These are phyloP conservation scores for Petasospora rhodanensis DNA, from an alignment of 1,139 yeast species.

Conservation along the genomic window DNA sequence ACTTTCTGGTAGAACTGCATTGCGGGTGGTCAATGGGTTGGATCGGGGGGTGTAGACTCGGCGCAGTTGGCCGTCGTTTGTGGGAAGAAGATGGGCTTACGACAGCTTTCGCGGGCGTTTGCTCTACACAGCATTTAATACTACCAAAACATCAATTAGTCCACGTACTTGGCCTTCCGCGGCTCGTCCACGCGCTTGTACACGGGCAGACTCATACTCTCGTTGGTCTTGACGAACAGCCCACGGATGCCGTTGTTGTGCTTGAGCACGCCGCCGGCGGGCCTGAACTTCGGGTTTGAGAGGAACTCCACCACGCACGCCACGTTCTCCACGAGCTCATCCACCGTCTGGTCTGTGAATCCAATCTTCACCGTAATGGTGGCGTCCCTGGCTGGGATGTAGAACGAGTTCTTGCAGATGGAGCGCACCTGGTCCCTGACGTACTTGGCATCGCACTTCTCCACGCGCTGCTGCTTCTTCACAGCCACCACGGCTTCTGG, in stretches of 20 bases:
- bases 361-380: conserved; percentile 45
- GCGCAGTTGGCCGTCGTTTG: too few species aligned
- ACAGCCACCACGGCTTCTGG: conserved; percentile 28
- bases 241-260: conserved; percentile 41
- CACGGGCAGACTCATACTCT: conserved; percentile 55
- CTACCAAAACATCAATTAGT: too few species aligned
- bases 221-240: conserved; percentile 56
- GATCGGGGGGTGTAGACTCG: too few species aligned
- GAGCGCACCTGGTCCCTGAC: conserved; percentile 57
- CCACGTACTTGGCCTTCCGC: too few species aligned
- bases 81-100: too few species aligned
- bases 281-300: conserved; percentile 41
- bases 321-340: conserved; percentile 48
- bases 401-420: conserved; percentile 56
- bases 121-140: too few species aligned
- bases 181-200: too few species aligned
- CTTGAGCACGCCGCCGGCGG: conserved; percentile 44
- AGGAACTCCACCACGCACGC: conserved; percentile 50
- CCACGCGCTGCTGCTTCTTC: conserved; percentile 31
- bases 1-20: conserved; percentile 24
- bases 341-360: conserved; percentile 38
- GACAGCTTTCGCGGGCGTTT: too few species aligned
- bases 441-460: conserved; percentile 55
- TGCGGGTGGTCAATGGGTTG: neutral
- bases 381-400: conserved; percentile 53